A percentile compares a stretch with the other conserved stretches of the same genome.
Evolutionary conservation across 2,329 filamentous ascomycete species (phyloP).

Genomic region (Penicillium sp.): DNA sequence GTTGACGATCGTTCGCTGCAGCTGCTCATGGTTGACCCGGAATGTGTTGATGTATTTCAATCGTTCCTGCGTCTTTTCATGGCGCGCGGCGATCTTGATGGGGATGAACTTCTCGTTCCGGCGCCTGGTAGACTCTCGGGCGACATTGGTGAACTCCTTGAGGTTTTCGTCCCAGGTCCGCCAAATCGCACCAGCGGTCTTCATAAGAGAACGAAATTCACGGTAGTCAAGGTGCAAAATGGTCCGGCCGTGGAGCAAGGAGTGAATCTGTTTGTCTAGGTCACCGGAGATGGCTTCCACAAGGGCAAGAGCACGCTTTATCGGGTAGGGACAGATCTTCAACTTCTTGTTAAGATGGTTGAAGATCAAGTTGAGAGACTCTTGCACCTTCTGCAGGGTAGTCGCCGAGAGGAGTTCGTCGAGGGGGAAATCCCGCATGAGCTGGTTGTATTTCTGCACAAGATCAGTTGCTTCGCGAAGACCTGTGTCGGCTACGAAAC

Average conservation of each 20-base stretch:
- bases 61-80: slow-evolving; percentile 78
- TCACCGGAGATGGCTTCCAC: slow-evolving; percentile 95
- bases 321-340: slow-evolving; percentile 89
- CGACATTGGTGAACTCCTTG: slow-evolving; percentile 96
- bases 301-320: slow-evolving; percentile 80
- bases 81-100: slow-evolving; percentile 85
- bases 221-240: slow-evolving; percentile 86
- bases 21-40: slow-evolving; percentile 91
- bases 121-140: slow-evolving; percentile 83
- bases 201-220: slow-evolving; percentile 81
- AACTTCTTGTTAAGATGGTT: slow-evolving; percentile 95
- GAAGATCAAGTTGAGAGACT: slow-evolving; percentile 84
- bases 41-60: slow-evolving; percentile 92
- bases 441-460: slow-evolving; percentile 96
- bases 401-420: slow-evolving; percentile 91
- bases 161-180: slow-evolving; percentile 87
- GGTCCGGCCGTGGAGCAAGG: slow-evolving; percentile 71
- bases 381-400: slow-evolving; percentile 76
- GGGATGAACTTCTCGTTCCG: slow-evolving; percentile 97
- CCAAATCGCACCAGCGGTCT: slow-evolving; percentile 75
- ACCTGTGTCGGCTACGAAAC: slow-evolving; percentile 90
- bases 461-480: slow-evolving; percentile 91
- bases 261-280: slow-evolving; percentile 80
- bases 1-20: slow-evolving; percentile 90
- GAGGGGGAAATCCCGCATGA: slow-evolving; percentile 95